Evolutionary conservation across 1,284 basidiomycete genomes (phyloP), one percentile per base, ranked within the genome.

Genomic region (Irpex lacteus): DNA sequence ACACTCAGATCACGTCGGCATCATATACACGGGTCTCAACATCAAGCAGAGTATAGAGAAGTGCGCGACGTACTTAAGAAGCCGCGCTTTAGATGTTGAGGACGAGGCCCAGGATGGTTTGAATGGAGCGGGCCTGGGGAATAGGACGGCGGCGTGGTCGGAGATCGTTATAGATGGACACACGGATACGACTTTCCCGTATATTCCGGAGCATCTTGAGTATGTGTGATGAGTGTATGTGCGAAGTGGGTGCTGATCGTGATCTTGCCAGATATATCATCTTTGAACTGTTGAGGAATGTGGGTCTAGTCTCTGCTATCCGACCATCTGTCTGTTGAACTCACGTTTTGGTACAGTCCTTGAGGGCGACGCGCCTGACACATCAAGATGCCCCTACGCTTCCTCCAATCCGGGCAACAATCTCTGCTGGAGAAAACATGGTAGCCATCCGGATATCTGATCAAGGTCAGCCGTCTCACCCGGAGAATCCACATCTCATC

Each of bases 191-290:
- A 85, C 79, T 63, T 95, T 97, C 75, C 82, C 94, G 1, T 97
- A 96, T 73, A 94, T 97, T 67, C 84, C 87, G 47, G 94, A 96
- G 73, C 95, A 97, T 75, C 80, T 97, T 59, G 95, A 94, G 88
- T 91, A 68, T 72, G 85, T 75, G 36, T 34, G 13, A 58, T 15
- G 7, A 54, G 52, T 21, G 63, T 32, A n/a, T 60, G 55, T 15
- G 11, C 40, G 47, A n/a, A 5, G 49, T 8, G 19, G 49, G 55
- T 3, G n/a, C 21, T 62, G 11, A 59, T 58, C 9, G 34, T 66
- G 4, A 47, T 26, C 15, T 59, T 49, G 19, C 9, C 66, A 92
- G 90, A 73, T 97, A 96, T 73, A 92, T 96, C 64, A 76, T 96
- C 11, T 96, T 96, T 70, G 94, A 97, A 72, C 75, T 97, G 26